A percentile compares a stretch with the other conserved stretches of the same genome.
Conservation (phyloP, 2,329 filamentous ascomycete genomes). For the Xylariaceae sp. region DNA sequence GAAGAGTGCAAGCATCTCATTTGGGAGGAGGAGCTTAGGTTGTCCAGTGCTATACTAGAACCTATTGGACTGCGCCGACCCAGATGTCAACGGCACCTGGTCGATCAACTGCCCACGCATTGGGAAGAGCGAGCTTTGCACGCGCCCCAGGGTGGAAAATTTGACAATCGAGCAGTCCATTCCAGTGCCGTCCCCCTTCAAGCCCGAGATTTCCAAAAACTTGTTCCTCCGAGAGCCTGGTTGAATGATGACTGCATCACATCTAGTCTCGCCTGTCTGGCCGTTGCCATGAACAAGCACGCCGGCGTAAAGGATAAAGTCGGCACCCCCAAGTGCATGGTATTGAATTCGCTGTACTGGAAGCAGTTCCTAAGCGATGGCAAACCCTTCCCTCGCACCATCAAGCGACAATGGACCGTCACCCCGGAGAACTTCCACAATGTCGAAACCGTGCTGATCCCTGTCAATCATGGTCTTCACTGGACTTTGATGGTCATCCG, state of each 20-base stretch:
- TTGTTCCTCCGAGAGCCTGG: conserved; percentile 58
- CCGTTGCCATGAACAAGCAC: conserved; percentile 53
- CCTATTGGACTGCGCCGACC: conserved; percentile 22
- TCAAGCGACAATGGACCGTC: conserved; percentile 46
- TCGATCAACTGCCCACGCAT: conserved; percentile 16
- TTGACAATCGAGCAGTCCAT: conserved; percentile 22
- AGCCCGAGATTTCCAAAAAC: conserved; percentile 58
- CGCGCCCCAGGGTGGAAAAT: conserved; percentile 10
- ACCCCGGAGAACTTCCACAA: conserved; percentile 58
- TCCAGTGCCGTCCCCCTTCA: conserved; percentile 48
- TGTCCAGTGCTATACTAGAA: conserved; percentile 10
- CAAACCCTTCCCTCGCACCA: conserved; percentile 34
- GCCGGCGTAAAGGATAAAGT: conserved; percentile 47
- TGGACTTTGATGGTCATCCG: conserved; percentile 71
- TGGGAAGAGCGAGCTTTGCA: conserved; percentile 22
- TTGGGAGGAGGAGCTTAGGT: conserved; percentile 9
- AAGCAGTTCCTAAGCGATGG: conserved; percentile 51
- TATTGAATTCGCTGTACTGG: conserved; percentile 65
- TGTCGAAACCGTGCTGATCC: conserved; percentile 66
- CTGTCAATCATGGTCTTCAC: conserved; percentile 61
- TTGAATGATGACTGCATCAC: conserved; percentile 77
- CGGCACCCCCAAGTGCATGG: conserved; percentile 56
- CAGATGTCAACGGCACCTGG: conserved; percentile 11
- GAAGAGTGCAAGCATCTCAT: conserved; percentile 12
- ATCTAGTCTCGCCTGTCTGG: conserved; percentile 58